These are phyloP conservation scores for Pythium scleroteichum DNA, from an alignment of 352 stramenopile genomes.

Conservation along the genomic window DNA sequence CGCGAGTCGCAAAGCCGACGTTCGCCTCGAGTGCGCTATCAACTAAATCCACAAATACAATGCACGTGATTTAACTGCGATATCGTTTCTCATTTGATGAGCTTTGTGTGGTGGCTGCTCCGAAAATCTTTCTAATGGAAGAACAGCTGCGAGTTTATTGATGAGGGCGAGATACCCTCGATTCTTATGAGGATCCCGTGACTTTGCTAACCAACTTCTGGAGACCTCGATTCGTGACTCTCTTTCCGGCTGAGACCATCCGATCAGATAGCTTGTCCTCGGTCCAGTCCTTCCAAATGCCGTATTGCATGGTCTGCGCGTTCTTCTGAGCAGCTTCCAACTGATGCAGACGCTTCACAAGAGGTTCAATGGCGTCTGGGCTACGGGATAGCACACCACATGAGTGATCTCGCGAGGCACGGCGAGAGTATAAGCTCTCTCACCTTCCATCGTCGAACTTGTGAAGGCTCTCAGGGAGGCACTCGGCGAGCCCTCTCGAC, in stretches of 20 bases:
- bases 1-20: too few relatives aligned
- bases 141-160: too few relatives aligned
- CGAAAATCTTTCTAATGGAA: too few relatives aligned
- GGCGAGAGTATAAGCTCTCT: too few relatives aligned
- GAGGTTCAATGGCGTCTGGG: constrained; percentile 28
- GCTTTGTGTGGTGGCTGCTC: too few relatives aligned
- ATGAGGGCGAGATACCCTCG: too few relatives aligned
- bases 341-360: constrained; percentile 47
- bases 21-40: not conserved
- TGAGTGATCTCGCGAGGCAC: not conserved
- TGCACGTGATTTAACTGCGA: not conserved
- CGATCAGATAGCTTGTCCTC: constrained; percentile 66
- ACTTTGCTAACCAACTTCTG: constrained; percentile 31
- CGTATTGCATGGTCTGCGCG: constrained; percentile 79
- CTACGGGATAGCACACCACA: not conserved
- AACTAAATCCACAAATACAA: constrained; percentile 2
- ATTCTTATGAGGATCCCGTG: constrained; percentile 8
- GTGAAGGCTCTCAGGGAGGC: constrained; percentile 52
- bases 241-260: constrained; percentile 64
- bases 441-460: constrained; percentile 70
- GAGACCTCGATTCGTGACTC: constrained; percentile 39
- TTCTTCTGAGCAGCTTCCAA: constrained; percentile 59
- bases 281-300: constrained; percentile 78
- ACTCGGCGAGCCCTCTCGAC: constrained; percentile 59
- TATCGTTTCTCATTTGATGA: too few relatives aligned